phyloP scores from a whole-genome alignment of 768 basidiomycete species.

The Tylopilus sp. region DNA sequence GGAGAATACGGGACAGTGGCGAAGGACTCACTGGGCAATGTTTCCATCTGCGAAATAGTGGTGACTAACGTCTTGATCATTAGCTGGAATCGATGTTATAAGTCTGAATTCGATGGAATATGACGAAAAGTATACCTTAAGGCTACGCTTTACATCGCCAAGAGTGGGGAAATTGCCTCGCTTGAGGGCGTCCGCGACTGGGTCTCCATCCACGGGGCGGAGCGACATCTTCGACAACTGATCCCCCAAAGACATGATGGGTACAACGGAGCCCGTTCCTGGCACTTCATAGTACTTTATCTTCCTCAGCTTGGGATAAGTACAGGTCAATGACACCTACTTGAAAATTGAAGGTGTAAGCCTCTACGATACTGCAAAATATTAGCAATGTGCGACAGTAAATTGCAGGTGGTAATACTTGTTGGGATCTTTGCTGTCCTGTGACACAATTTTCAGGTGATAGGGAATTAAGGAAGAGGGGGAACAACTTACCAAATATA shows the following conservation, averaged over 20 bases:
- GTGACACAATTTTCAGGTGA: conserved; percentile 1
- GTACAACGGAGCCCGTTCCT: conserved; percentile 56
- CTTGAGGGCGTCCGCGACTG: conserved; percentile 55
- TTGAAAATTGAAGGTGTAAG: conserved; percentile 85
- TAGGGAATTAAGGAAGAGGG: not conserved
- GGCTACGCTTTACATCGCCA: conserved; percentile 75
- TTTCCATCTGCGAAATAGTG: conserved; percentile 77
- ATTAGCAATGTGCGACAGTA: conserved; percentile 12
- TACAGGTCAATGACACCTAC: conserved; percentile 32
- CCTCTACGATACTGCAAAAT: conserved; percentile 68
- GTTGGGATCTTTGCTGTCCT: conserved; percentile 84
- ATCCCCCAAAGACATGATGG: conserved; percentile 72
- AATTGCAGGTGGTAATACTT: conserved; percentile 47
- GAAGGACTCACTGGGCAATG: conserved; percentile 60
- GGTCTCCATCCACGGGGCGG: conserved; percentile 43
- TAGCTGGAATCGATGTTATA: conserved; percentile 38
- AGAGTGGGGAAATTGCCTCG: conserved; percentile 67
- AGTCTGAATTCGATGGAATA: not conserved
- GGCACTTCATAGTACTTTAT: conserved; percentile 65
- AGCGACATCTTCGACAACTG: conserved; percentile 51
- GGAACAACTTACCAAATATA: conserved; percentile 62
- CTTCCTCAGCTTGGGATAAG: conserved; percentile 4
- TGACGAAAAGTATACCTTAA: conserved; percentile 50
- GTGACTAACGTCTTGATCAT: conserved; percentile 76
- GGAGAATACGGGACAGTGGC: not conserved